Evolutionary conservation across 2,329 filamentous ascomycete species (phyloP).

Genomic region (Malbranchea cinnamomea): DNA sequence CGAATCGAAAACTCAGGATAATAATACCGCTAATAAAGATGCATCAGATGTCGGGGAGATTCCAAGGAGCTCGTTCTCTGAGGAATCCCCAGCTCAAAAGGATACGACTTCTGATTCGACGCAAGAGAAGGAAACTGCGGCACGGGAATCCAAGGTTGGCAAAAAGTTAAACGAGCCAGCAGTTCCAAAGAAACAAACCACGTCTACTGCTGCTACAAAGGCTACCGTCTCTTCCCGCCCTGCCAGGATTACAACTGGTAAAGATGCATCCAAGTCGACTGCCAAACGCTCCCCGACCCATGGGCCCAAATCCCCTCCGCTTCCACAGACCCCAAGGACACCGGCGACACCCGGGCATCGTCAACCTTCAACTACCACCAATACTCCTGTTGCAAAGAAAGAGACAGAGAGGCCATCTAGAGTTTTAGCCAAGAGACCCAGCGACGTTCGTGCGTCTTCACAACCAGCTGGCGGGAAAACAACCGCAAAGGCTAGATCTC

Average conservation of each 20-base stretch:
- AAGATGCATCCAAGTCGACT: constrained; percentile 12
- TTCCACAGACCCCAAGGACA: constrained; percentile 10
- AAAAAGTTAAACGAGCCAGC: constrained; percentile 7
- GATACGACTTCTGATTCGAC: too few relatives aligned
- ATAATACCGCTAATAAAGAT: too few relatives aligned
- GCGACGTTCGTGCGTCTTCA: constrained; percentile 17
- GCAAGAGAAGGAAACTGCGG: too few relatives aligned
- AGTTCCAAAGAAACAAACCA: constrained; percentile 9
- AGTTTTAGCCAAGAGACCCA: constrained; percentile 13
- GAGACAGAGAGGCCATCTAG: constrained; percentile 20
- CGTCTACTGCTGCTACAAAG: constrained; percentile 11
- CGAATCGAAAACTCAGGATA: too few relatives aligned
- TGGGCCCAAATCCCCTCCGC: constrained; percentile 11
- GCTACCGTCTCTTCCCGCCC: constrained; percentile 16
- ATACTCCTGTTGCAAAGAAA: constrained; percentile 17
- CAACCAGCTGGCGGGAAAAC: constrained; percentile 14
- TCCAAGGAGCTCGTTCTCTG: too few relatives aligned
- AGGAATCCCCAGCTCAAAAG: too few relatives aligned
- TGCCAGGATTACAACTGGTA: constrained; percentile 18
- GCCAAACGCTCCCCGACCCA: constrained; percentile 12
- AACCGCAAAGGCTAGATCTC: constrained; percentile 4
- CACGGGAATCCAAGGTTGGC: constrained; percentile 6
- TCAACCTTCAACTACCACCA: constrained; percentile 2
- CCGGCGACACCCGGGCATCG: constrained; percentile 6
- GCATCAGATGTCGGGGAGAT: too few relatives aligned